Evolutionary conservation across 2,329 filamentous ascomycete species (phyloP).

Genomic region (Parafenestella ontariensis): DNA sequence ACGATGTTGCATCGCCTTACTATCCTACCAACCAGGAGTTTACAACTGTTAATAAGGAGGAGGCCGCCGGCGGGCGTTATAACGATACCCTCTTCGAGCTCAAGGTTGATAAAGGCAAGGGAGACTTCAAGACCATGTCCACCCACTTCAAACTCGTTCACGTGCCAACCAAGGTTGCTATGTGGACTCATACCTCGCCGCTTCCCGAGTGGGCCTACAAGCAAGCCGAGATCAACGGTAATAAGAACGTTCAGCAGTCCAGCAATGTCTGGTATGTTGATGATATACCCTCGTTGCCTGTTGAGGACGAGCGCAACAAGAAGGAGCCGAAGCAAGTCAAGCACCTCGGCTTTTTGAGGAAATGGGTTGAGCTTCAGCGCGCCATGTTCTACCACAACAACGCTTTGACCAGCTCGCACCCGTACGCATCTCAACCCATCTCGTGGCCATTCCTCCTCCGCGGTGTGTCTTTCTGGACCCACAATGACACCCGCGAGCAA

Average conservation of each 20-base stretch:
- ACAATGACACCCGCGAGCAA: slow-evolving; percentile 91
- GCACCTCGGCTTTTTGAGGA: slow-evolving; percentile 83
- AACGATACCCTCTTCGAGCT: slow-evolving; percentile 96
- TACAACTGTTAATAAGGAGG: slow-evolving; percentile 76
- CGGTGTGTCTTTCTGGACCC: slow-evolving; percentile 99
- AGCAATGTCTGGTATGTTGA: slow-evolving; percentile 97
- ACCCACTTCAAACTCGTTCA: slow-evolving; percentile 97
- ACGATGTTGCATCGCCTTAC: slow-evolving; percentile 96
- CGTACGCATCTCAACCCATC: slow-evolving; percentile 92
- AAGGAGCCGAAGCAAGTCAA: slow-evolving; percentile 83
- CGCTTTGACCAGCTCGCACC: slow-evolving; percentile 94
- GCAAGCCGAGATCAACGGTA: slow-evolving; percentile 98
- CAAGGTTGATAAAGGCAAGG: slow-evolving; percentile 81
- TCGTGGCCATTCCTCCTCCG: slow-evolving; percentile 98
- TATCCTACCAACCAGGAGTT: slow-evolving; percentile 99
- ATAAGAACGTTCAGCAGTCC: slow-evolving; percentile 89
- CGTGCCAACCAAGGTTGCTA: slow-evolving; percentile 91
- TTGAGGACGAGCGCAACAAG: slow-evolving; percentile 73
- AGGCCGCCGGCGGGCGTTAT: slow-evolving; percentile 74
- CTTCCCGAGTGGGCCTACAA: slow-evolving; percentile 98
- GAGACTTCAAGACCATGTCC: slow-evolving; percentile 88
- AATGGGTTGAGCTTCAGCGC: slow-evolving; percentile 95
- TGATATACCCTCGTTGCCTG: slow-evolving; percentile 80
- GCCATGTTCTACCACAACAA: slow-evolving; percentile 99
- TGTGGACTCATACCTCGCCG: slow-evolving; percentile 97